These are phyloP conservation scores for Filobasidium floriforme DNA, from an alignment of 768 basidiomycete species.

Conservation along the genomic window DNA sequence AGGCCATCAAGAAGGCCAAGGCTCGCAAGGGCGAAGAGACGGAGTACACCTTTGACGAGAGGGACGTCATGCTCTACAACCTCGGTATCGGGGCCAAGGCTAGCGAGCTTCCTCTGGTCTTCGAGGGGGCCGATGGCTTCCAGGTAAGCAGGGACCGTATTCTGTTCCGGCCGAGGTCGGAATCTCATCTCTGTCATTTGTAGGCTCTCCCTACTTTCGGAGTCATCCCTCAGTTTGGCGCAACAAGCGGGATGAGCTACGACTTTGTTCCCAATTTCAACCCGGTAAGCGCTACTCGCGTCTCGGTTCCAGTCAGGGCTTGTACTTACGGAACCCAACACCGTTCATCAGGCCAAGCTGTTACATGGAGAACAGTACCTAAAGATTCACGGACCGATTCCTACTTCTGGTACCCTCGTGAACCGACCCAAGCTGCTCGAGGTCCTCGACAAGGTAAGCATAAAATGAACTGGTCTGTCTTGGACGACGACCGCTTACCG, in stretches of 20 bases:
- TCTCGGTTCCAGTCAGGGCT: neutral
- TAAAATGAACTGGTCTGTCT: no score
- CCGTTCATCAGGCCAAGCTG: conserved; percentile 65
- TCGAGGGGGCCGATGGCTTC: conserved; percentile 81
- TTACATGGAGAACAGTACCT: conserved; percentile 96
- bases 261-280: conserved; percentile 86
- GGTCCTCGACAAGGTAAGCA: conserved; percentile 47
- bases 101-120: conserved; percentile 84
- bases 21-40: conserved; percentile 50
- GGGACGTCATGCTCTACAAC: conserved; percentile 91
- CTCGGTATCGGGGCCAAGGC: conserved; percentile 89
- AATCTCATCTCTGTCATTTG: neutral
- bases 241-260: conserved; percentile 59
- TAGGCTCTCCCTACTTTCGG: conserved; percentile 85
- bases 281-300: conserved; percentile 53
- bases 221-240: conserved; percentile 80
- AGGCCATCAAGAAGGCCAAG: conserved; percentile 76
- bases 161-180: neutral
- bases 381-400: conserved; percentile 74
- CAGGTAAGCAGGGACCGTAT: conserved; percentile 25
- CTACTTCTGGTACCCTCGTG: conserved; percentile 70
- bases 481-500: no score
- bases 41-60: conserved; percentile 71
- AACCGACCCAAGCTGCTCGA: conserved; percentile 61
- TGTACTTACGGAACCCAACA: conserved; percentile 6